phyloP scores from a whole-genome alignment of 2,329 filamentous ascomycete species.

The Diaporthe caulivora region DNA sequence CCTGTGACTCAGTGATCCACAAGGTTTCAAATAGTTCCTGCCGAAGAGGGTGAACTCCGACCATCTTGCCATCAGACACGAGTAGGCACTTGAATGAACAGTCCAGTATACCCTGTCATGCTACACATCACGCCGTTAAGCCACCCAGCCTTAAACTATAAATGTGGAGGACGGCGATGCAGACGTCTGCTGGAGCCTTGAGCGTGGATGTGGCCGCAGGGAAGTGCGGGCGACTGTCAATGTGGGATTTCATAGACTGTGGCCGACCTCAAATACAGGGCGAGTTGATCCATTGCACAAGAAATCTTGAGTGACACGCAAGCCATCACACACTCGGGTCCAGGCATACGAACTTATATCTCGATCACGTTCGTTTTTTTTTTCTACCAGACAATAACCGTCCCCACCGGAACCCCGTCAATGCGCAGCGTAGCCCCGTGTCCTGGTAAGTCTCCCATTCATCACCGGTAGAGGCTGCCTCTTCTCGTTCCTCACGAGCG shows the following conservation, averaged over 20 bases:
- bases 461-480: slow-evolving; percentile 54
- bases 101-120: neutral
- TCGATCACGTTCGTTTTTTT: neutral
- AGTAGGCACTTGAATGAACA: too few relatives aligned
- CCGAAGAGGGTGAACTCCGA: accelerated
- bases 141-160: neutral
- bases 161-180: neutral
- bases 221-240: neutral
- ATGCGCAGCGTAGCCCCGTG: slow-evolving; percentile 37
- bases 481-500: slow-evolving; percentile 58
- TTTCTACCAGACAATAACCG: neutral
- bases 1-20: neutral
- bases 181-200: neutral
- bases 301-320: neutral
- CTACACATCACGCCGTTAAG: neutral
- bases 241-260: too few relatives aligned
- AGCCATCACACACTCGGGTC: neutral
- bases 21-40: neutral
- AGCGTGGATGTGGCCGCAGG: neutral
- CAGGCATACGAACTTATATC: neutral
- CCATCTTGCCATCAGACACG: neutral
- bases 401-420: slow-evolving; percentile 8
- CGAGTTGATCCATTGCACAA: neutral
- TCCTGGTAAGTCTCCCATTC: slow-evolving; percentile 45
- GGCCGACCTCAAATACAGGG: too few relatives aligned